These are phyloP conservation scores for Stentor roeselii DNA, from an alignment of 73 alveolate genomes.

Conservation along the genomic window DNA sequence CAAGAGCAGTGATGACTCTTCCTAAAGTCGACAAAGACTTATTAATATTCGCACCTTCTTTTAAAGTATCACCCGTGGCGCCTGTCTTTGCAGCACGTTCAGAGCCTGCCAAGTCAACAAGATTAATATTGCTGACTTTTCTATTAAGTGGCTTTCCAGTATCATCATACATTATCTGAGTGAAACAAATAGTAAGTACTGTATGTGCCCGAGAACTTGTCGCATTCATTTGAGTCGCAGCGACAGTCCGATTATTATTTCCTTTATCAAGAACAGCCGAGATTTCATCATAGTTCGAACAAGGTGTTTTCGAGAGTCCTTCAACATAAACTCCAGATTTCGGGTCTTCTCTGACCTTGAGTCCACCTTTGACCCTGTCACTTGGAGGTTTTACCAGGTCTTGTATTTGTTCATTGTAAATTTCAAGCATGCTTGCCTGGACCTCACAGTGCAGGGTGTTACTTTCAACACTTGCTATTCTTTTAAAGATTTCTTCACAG, in stretches of 20 bases:
- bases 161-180: constrained; percentile 69
- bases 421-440: constrained; percentile 83
- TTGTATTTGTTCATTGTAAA: constrained; percentile 88
- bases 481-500: constrained; percentile 93
- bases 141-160: constrained; percentile 40
- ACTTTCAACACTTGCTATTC: constrained; percentile 77
- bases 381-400: constrained; percentile 75
- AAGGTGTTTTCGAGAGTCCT: constrained; percentile 92
- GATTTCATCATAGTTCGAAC: constrained; percentile 90
- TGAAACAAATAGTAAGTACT: constrained; percentile 89
- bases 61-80: constrained; percentile 96
- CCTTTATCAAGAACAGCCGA: constrained; percentile 96
- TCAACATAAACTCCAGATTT: constrained; percentile 94
- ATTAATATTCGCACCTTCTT: constrained; percentile 98
- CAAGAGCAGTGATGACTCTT: constrained; percentile 80
- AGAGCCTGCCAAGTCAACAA: constrained; percentile 99
- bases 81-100: constrained; percentile 98
- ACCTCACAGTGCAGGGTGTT: constrained; percentile 82
- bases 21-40: constrained; percentile 92
- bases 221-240: constrained; percentile 91
- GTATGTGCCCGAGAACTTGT: constrained; percentile 90
- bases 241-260: constrained; percentile 90
- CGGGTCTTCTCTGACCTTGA: constrained; percentile 93
- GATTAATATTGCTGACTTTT: constrained; percentile 78
- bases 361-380: constrained; percentile 89